Evolutionary conservation across 1,284 basidiomycete species (phyloP).

Genomic region (Ganoderma resinaceum): DNA sequence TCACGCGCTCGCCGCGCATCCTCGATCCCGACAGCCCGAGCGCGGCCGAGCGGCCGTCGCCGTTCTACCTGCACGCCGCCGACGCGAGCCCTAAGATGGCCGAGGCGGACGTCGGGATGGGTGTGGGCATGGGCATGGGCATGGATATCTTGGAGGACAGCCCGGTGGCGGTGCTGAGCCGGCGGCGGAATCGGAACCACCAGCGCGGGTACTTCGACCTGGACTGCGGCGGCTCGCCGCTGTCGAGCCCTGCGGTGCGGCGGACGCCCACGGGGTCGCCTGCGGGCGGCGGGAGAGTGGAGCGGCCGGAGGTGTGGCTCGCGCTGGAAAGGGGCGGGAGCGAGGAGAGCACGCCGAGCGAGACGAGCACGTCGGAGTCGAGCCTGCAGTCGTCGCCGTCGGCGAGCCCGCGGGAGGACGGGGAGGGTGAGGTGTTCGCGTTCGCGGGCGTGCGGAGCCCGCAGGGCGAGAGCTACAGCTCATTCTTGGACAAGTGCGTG

Average conservation of each 20-base stretch:
- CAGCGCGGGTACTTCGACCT: constrained; percentile 41
- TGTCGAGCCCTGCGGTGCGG: constrained; percentile 20
- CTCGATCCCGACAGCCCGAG: constrained; percentile 24
- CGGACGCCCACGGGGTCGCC: constrained; percentile 35
- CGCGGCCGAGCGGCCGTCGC: constrained; percentile 12
- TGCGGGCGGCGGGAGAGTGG: constrained; percentile 24
- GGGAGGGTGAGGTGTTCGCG: constrained; percentile 19
- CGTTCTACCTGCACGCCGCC: constrained; percentile 18
- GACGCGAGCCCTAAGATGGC: constrained; percentile 3
- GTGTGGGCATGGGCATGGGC: neutral
- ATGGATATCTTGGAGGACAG: too few species aligned
- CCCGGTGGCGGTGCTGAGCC: constrained; percentile 30
- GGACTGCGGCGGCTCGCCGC: constrained; percentile 18
- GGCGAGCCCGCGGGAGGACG: constrained; percentile 29
- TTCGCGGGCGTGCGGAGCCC: constrained; percentile 25
- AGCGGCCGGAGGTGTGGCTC: constrained; percentile 21
- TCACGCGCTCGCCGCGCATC: constrained; percentile 39
- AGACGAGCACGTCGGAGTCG: constrained; percentile 42
- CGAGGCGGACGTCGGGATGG: neutral
- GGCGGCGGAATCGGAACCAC: constrained; percentile 33
- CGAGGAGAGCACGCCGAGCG: constrained; percentile 63
- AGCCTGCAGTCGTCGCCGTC: constrained; percentile 46
- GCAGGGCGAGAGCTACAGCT: constrained; percentile 52
- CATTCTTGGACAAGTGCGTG: constrained; percentile 69
- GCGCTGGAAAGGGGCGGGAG: constrained; percentile 47